Percentiles rank a stretch among this genome's conserved stretches.
phyloP scores from a whole-genome alignment of 768 basidiomycete genomes.

The Collybia sordida region DNA sequence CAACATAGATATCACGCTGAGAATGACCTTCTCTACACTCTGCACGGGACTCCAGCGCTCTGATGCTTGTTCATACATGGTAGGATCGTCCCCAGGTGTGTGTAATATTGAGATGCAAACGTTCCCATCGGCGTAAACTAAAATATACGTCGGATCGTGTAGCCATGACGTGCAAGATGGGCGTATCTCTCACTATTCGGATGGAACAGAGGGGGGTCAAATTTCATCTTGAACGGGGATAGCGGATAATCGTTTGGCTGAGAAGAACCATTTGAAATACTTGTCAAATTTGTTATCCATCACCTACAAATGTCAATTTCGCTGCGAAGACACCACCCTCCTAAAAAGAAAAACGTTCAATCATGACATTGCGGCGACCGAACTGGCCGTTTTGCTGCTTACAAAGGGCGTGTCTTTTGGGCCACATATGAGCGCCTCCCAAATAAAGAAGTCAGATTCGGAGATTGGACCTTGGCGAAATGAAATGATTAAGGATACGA shows the following conservation, averaged over 20 bases:
- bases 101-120: constrained; percentile 99
- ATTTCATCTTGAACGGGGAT: constrained; percentile 99
- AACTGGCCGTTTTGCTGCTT: constrained; percentile 26
- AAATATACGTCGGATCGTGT: constrained; percentile 6
- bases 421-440: constrained; percentile 93
- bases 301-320: constrained; percentile 85
- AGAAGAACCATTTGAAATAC: neutral
- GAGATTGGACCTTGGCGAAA: constrained; percentile 70
- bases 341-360: constrained; percentile 34
- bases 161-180: neutral
- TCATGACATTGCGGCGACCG: neutral
- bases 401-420: constrained; percentile 96
- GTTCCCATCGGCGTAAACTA: constrained; percentile 94
- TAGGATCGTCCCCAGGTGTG: constrained; percentile 88
- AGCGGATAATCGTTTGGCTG: constrained; percentile 94
- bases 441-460: constrained; percentile 92
- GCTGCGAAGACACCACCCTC: constrained; percentile 96
- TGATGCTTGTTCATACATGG: constrained; percentile 91
- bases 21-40: constrained; percentile 93
- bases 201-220: constrained; percentile 95
- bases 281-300: neutral
- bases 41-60: constrained; percentile 99
- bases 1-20: constrained; percentile 96
- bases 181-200: constrained; percentile 77
- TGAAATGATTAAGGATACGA: neutral